Percentiles rank a stretch among this genome's conserved stretches.
Conservation (phyloP, 257 asterid genomes). For the Mitragyna speciosa region DNA sequence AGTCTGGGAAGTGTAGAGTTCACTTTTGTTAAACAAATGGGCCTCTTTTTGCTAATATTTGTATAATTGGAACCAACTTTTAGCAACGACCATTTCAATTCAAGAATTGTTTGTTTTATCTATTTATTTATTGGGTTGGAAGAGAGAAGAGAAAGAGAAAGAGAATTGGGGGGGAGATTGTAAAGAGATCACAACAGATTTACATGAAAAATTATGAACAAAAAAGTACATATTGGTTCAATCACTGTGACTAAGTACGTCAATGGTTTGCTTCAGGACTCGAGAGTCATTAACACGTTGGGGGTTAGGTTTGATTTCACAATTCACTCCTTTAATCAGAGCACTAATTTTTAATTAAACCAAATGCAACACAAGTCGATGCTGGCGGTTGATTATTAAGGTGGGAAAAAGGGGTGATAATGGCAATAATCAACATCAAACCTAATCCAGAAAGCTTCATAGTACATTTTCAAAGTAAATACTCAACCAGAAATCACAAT, state of each 20-base stretch:
- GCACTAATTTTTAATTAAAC: too few species aligned
- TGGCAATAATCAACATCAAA: slow-evolving; percentile 27
- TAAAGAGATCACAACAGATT: not conserved
- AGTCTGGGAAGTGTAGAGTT: not conserved
- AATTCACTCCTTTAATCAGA: not conserved
- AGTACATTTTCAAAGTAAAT: not conserved
- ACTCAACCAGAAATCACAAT: slow-evolving; percentile 7
- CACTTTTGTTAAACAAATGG: not conserved
- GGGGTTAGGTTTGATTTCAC: slow-evolving; percentile 14
- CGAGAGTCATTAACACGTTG: not conserved
- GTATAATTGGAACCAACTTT: not conserved
- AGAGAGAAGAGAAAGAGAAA: too few species aligned
- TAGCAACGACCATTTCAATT: not conserved
- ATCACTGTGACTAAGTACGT: not conserved
- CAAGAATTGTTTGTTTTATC: too few species aligned
- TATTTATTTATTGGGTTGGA: too few species aligned
- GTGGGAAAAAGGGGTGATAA: slow-evolving; percentile 23
- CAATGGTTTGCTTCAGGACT: not conserved
- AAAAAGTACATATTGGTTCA: not conserved
- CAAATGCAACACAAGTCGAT: slow-evolving; percentile 13
- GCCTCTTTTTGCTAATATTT: not conserved
- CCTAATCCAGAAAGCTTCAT: slow-evolving; percentile 30
- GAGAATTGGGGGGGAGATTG: too few species aligned
- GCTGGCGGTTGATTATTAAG: slow-evolving; percentile 27
- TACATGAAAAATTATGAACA: not conserved